Percentiles rank a stretch among this genome's conserved stretches.
phyloP scores from a whole-genome alignment of 202 grass and related monocot species.

The Cymbopogon flexuosus region DNA sequence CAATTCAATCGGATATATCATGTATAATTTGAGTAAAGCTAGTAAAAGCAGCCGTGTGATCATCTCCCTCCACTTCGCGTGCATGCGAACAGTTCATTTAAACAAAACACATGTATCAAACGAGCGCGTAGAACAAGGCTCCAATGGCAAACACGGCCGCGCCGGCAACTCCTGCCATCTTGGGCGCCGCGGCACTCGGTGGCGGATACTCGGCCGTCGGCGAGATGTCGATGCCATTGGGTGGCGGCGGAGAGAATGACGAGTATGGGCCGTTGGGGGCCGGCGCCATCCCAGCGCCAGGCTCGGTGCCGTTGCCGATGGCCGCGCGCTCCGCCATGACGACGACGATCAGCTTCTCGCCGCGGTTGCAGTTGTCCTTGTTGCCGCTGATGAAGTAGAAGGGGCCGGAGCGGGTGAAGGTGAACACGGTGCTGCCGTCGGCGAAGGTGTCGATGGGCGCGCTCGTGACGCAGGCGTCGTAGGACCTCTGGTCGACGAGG shows the following conservation, averaged over 20 bases:
- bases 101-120: conserved; percentile 37
- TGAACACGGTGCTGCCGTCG: conserved; percentile 85
- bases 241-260: conserved; percentile 36
- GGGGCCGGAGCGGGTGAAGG: conserved; percentile 57
- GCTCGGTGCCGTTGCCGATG: conserved; percentile 3
- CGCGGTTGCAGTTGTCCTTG: conserved; percentile 65
- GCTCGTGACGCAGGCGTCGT: conserved; percentile 51
- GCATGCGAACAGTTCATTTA: not conserved
- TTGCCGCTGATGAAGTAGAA: conserved; percentile 93
- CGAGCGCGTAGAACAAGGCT: conserved; percentile 45
- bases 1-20: not conserved
- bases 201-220: conserved; percentile 21
- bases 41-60: not conserved
- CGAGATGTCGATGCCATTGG: conserved; percentile 31
- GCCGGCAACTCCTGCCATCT: conserved; percentile 35
- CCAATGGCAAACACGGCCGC: conserved; percentile 37
- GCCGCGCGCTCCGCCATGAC: conserved; percentile 49
- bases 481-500: conserved; percentile 51
- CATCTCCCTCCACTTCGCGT: not conserved
- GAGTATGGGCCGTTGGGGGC: conserved; percentile 31
- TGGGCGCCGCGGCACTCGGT: conserved; percentile 42
- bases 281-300: conserved; percentile 15
- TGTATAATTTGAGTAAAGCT: not conserved
- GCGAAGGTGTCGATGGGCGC: conserved; percentile 53
- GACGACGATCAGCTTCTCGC: conserved; percentile 72